Percentiles rank a stretch among this genome's conserved stretches.
phyloP scores from a whole-genome alignment of 371 early-diverging fungal genomes.

The Caulochytrium protostelioides region DNA sequence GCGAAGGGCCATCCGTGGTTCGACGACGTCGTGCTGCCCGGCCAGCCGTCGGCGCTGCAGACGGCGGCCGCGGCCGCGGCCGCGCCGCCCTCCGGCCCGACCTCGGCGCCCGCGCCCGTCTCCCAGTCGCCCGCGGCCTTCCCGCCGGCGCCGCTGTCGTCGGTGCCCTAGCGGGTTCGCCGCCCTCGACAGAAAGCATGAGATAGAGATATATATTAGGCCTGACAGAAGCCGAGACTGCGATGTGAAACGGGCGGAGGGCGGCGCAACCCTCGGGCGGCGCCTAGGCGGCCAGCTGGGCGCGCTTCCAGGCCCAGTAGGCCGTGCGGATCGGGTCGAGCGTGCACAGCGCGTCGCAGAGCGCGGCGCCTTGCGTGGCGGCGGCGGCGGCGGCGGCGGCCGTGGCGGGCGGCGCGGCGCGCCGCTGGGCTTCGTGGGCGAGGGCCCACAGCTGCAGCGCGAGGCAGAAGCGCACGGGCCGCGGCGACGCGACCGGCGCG shows the following conservation, averaged over 20 bases:
- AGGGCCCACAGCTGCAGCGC: not conserved
- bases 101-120: no score
- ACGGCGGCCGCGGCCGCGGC: no score
- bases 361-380: not conserved
- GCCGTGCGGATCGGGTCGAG: not conserved
- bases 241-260: not conserved
- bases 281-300: not conserved
- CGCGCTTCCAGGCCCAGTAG: not conserved
- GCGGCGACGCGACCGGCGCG: not conserved
- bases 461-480: not conserved
- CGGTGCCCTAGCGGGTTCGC: no score
- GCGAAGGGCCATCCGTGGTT: conserved; percentile 62
- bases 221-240: not conserved
- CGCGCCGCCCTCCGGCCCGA: no score
- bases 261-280: not conserved
- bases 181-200: no score
- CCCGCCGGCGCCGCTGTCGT: no score
- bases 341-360: no score
- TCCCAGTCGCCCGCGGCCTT: no score
- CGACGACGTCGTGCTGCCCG: no score
- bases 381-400: not conserved
- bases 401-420: not conserved
- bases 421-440: not conserved
- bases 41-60: no score
- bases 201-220: no score